Base-by-base conservation (phyloP, 75 land plant species). In the Azolla pinnata region DNA sequence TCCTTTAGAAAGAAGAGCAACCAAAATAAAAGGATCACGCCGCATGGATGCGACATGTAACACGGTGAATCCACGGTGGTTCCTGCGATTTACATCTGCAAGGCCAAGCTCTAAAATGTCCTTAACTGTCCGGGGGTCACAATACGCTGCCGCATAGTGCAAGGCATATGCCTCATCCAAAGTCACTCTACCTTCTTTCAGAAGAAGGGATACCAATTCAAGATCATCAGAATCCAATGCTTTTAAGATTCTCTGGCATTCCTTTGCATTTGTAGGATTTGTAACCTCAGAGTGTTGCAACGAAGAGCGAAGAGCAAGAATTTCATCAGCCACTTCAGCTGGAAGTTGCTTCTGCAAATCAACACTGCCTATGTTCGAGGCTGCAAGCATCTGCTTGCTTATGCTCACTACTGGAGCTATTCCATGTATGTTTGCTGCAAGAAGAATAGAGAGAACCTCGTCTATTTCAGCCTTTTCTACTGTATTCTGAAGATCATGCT, bases 171-270 rank as follows among this genome's bases (percentile, higher is more conserved):
- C 83, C 50, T 71, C 83, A 65, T 89, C 89, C 40, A 85, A 70
- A 19, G 54, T 65, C 24, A 74, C 61, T 31, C 4, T 70, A 0
- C 61, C 71, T 64, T 89, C 96, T 54, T 76, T 80, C 58, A 89
- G 60, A 28, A 89, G 47, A 83, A 89, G 62, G 33, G 66, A 75
- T 23, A 89, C 79, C 25, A 89, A 61, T 31, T 85, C 86, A 49
- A 89, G 62, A 67, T 89, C 96, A 67, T 89, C 89, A 23, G 86
- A 82, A 45, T 89, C 96, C 33, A 89, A 61, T 24, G 89, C 86
- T 54, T 68, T 82, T 61, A 78, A 79, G 23, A 91, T 84, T 65
- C 87, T 66, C 69, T 44, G 63, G 54, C 87, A 73, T 35, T 73
- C 67, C 64, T 81, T 85, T 33, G 80, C 81, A 46, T 64, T 71